These are phyloP conservation scores for Eucalyptus urophylla DNA, from an alignment of 345 rosid genomes.

Conservation along the genomic window DNA sequence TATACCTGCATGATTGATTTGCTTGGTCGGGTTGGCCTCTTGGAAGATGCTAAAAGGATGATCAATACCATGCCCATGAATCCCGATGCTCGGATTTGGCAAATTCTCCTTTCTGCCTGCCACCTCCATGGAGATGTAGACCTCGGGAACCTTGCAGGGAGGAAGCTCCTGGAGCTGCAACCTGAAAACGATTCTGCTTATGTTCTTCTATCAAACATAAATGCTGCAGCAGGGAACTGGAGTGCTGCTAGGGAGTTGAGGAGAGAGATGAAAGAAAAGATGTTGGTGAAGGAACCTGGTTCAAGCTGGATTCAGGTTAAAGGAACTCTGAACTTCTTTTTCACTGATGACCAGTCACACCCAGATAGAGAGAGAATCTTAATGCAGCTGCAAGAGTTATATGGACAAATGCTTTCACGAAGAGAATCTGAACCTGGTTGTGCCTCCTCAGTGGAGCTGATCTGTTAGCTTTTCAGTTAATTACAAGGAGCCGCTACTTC, in stretches of 20 bases:
- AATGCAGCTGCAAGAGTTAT: conserved; percentile 5
- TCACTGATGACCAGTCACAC: conserved; percentile 14
- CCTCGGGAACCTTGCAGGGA: conserved; percentile 22
- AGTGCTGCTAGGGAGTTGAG: conserved; percentile 21
- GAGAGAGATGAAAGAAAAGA: conserved; percentile 27
- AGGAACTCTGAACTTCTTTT: conserved; percentile 7
- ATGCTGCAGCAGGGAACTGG: conserved; percentile 34
- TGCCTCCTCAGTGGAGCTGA: neutral
- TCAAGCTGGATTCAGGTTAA: conserved; percentile 23
- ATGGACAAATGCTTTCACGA: conserved; percentile 5
- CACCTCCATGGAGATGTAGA: conserved; percentile 10
- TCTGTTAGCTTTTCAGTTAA: neutral
- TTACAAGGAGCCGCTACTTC: neutral
- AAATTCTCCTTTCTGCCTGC: conserved; percentile 25
- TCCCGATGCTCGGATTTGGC: conserved; percentile 33
- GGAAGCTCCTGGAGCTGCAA: conserved; percentile 26
- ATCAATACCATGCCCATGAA: conserved; percentile 20
- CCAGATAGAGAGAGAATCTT: conserved; percentile 6
- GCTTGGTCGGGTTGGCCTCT: conserved; percentile 26
- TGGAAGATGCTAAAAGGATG: conserved; percentile 22
- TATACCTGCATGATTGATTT: conserved; percentile 28
- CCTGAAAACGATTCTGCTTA: conserved; percentile 22
- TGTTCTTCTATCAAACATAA: conserved; percentile 30
- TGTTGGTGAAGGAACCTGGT: conserved; percentile 23
- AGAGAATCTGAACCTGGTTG: neutral